A percentile compares a stretch with the other conserved stretches of the same genome.
These are phyloP conservation scores for Aeminium ludgeri DNA, from an alignment of 495 filamentous ascomycete species.

Conservation along the genomic window DNA sequence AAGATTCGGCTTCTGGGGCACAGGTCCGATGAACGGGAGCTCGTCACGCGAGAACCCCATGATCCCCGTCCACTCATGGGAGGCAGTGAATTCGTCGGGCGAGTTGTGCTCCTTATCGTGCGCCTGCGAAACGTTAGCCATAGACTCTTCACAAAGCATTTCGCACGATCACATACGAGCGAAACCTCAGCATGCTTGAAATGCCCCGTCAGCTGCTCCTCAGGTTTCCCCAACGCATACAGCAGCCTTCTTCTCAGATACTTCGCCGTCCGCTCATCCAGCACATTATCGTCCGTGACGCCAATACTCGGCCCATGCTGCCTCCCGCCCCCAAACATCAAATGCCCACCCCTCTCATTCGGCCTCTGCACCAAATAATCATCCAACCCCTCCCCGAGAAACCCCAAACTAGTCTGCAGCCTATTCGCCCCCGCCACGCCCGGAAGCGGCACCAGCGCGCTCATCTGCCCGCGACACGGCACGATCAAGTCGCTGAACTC, in stretches of 20 bases:
- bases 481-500: constrained; percentile 52
- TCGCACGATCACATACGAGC: background rate
- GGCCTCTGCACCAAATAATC: constrained; percentile 66
- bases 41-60: constrained; percentile 64
- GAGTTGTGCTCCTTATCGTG: too few relatives aligned
- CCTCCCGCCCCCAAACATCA: constrained; percentile 52
- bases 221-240: constrained; percentile 24
- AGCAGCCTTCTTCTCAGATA: constrained; percentile 35
- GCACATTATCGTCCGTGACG: constrained; percentile 35
- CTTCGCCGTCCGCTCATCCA: constrained; percentile 35
- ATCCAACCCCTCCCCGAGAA: constrained; percentile 37
- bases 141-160: constrained; percentile 18
- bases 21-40: constrained; percentile 49
- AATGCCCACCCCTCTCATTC: constrained; percentile 32
- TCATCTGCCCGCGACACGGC: constrained; percentile 59
- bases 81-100: constrained; percentile 32
- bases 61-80: constrained; percentile 61
- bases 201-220: background rate
- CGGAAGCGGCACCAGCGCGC: constrained; percentile 40
- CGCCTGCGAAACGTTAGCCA: too few relatives aligned
- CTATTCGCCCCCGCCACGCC: constrained; percentile 23
- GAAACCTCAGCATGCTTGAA: too few relatives aligned
- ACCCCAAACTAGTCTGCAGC: constrained; percentile 39
- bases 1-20: constrained; percentile 23
- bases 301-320: constrained; percentile 38